Percentiles rank a stretch among this genome's conserved stretches.
phyloP scores from a whole-genome alignment of 2,329 filamentous ascomycete genomes.

The Sarocladium strictum region DNA sequence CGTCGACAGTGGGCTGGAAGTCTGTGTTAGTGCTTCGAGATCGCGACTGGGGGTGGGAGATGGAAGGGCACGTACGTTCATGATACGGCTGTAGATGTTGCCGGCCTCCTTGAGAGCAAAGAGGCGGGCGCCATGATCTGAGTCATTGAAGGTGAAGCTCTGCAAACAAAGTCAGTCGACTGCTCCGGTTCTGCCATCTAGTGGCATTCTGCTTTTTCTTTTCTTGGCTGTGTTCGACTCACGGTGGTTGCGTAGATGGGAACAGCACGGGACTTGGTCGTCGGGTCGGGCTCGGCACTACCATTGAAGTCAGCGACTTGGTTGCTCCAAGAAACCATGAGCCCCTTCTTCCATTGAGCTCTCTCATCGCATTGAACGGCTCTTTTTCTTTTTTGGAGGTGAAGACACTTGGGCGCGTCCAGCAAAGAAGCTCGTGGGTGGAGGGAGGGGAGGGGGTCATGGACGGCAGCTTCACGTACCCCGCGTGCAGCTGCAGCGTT shows the following conservation, averaged over 20 bases:
- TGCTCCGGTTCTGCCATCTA: neutral
- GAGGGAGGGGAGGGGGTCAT: neutral
- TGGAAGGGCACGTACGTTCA: slow-evolving; percentile 64
- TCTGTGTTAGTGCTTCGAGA: neutral
- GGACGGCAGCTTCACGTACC: slow-evolving; percentile 40
- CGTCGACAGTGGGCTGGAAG: slow-evolving; percentile 79
- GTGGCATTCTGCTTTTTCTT: neutral
- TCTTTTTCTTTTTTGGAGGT: neutral
- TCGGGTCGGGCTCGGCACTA: slow-evolving; percentile 73
- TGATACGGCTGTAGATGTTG: slow-evolving; percentile 96
- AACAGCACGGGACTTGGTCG: slow-evolving; percentile 83
- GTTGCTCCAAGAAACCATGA: neutral
- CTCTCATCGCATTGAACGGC: neutral
- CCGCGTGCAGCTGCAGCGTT: slow-evolving; percentile 80
- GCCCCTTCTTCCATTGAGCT: neutral
- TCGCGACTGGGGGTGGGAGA: neutral
- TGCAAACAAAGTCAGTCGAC: slow-evolving; percentile 27
- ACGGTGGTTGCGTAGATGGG: slow-evolving; percentile 93
- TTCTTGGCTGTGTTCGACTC: neutral
- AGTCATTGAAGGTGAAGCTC: slow-evolving; percentile 94
- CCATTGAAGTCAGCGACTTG: slow-evolving; percentile 14
- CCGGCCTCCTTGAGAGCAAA: slow-evolving; percentile 96
- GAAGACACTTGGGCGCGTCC: neutral
- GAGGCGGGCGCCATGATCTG: slow-evolving; percentile 86
- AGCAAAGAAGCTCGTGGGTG: neutral